Conservation (phyloP, 1,284 basidiomycete species). For the Boletellus deceptivus region DNA sequence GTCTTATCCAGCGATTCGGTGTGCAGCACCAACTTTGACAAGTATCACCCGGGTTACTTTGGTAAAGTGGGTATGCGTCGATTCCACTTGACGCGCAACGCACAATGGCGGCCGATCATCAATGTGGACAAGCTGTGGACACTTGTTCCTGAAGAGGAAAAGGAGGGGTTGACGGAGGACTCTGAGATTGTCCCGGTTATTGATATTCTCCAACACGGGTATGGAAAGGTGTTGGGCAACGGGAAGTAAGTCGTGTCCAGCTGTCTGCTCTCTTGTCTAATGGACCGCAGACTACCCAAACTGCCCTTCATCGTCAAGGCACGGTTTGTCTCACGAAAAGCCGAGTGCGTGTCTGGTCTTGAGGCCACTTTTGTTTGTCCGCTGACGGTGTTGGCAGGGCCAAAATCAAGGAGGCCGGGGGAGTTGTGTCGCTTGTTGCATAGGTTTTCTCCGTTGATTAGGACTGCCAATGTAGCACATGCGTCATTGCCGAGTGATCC, state of each 20-base stretch:
- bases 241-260: slow-evolving; percentile 57
- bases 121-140: slow-evolving; percentile 95
- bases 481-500: slow-evolving; percentile 6
- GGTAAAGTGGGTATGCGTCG: slow-evolving; percentile 99
- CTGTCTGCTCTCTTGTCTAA: slow-evolving; percentile 1
- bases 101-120: slow-evolving; percentile 90
- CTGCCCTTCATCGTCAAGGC: slow-evolving; percentile 95
- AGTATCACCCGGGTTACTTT: slow-evolving; percentile 99
- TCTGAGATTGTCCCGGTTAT: slow-evolving; percentile 88
- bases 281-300: slow-evolving; percentile 59
- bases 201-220: slow-evolving; percentile 82
- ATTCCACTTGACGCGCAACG: slow-evolving; percentile 94
- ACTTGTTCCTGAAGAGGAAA: slow-evolving; percentile 76
- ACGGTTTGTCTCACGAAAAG: slow-evolving; percentile 85
- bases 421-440: slow-evolving; percentile 88
- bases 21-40: slow-evolving; percentile 81
- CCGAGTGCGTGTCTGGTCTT: slow-evolving; percentile 66
- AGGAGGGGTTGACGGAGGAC: slow-evolving; percentile 63
- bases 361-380: background rate
- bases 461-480: background rate
- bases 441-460: slow-evolving; percentile 44
- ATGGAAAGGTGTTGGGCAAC: slow-evolving; percentile 90
- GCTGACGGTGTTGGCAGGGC: slow-evolving; percentile 41
- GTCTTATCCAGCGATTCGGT: background rate
- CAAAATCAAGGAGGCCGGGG: slow-evolving; percentile 92